A percentile compares a stretch with the other conserved stretches of the same genome.
Evolutionary conservation across 192 early-diverging fungal genomes (phyloP).

Genomic region (Obelidium mucronatum): DNA sequence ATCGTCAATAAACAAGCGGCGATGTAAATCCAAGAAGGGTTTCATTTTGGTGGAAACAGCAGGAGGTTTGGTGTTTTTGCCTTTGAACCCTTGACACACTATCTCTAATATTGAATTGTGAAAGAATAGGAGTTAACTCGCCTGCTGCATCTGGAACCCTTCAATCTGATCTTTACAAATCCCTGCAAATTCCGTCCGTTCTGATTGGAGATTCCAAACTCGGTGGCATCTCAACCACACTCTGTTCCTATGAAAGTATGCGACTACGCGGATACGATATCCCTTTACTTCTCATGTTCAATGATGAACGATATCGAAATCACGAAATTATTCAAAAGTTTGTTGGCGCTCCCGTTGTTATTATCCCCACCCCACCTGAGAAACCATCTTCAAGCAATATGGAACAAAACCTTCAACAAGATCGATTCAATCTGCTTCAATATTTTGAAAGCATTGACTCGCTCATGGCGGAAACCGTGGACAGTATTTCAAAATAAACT

Average conservation of each 20-base stretch:
- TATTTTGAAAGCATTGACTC: neutral
- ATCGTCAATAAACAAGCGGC: neutral
- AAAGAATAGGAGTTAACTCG: slow-evolving; percentile 63
- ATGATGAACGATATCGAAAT: slow-evolving; percentile 64
- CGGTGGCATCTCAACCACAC: slow-evolving; percentile 84
- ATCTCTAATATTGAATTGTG: neutral
- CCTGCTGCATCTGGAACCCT: slow-evolving; percentile 77
- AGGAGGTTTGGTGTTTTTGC: slow-evolving; percentile 60
- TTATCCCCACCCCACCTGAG: slow-evolving; percentile 10
- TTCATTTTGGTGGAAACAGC: slow-evolving; percentile 76
- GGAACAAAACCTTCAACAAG: neutral
- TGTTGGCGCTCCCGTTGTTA: slow-evolving; percentile 20
- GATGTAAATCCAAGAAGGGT: neutral
- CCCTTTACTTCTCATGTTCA: slow-evolving; percentile 71
- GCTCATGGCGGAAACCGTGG: neutral
- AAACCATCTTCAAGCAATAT: neutral
- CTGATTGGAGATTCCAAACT: slow-evolving; percentile 80
- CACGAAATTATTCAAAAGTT: slow-evolving; percentile 49
- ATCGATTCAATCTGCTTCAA: neutral
- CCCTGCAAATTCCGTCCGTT: slow-evolving; percentile 51
- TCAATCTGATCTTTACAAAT: slow-evolving; percentile 74
- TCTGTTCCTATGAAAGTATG: slow-evolving; percentile 77
- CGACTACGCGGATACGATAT: slow-evolving; percentile 74
- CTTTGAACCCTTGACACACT: slow-evolving; percentile 13
- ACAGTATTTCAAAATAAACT: neutral